Conservation (phyloP, 148 eudicot genomes). For the Chenopodium berlandieri region DNA sequence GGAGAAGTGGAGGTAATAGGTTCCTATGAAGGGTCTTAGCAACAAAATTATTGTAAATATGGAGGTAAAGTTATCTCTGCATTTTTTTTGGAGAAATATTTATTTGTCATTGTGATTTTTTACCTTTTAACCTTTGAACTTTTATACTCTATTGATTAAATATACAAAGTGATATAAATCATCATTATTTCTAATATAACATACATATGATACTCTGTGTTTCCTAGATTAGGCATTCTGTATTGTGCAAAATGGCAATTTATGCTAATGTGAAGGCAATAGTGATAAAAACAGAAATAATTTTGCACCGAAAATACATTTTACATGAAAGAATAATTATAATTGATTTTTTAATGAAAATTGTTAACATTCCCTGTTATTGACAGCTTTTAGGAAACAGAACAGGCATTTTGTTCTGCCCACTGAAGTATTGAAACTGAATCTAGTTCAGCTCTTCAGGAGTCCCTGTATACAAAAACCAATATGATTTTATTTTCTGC, state of each 20-base stretch:
- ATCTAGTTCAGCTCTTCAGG: constrained; percentile 4
- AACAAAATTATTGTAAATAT: no score
- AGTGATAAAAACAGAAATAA: not conserved
- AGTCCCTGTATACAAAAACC: not conserved
- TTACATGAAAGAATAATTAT: not conserved
- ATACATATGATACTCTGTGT: not conserved
- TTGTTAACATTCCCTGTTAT: not conserved
- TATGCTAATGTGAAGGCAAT: not conserved
- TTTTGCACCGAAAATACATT: not conserved
- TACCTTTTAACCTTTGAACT: no score
- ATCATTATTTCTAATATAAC: not conserved
- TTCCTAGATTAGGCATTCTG: not conserved
- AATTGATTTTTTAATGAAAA: not conserved
- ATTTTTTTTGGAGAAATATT: no score
- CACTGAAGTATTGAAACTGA: not conserved
- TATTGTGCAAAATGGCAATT: not conserved
- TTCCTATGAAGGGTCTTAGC: not conserved
- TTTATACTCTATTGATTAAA: no score
- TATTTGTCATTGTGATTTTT: no score
- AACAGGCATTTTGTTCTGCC: not conserved
- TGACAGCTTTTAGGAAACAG: not conserved
- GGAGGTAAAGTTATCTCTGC: not conserved
- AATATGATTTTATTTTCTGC: not conserved
- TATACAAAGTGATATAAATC: no score
- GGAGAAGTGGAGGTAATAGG: not conserved